Evolutionary conservation across 2,329 filamentous ascomycete genomes (phyloP).

Genomic region (Paraphaeosphaeria minitans): DNA sequence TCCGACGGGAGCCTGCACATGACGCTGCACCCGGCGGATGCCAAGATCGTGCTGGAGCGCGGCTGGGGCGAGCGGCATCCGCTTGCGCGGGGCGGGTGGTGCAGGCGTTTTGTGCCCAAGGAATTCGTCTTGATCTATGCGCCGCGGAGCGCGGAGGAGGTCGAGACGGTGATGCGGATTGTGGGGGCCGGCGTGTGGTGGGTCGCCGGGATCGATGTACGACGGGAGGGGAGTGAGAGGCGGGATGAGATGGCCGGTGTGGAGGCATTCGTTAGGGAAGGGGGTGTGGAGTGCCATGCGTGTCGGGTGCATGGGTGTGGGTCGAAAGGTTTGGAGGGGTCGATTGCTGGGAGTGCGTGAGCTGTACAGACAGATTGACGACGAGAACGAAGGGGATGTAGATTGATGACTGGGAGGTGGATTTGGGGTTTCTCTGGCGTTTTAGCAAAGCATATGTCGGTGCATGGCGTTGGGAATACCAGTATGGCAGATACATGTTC

Average conservation of each 20-base stretch:
- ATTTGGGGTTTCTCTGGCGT: neutral
- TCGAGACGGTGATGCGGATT: constrained; percentile 70
- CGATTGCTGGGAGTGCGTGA: constrained; percentile 33
- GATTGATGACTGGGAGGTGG: neutral
- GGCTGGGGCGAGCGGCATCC: constrained; percentile 78
- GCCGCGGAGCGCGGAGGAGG: constrained; percentile 70
- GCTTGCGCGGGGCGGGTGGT: constrained; percentile 69
- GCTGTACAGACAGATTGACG: neutral
- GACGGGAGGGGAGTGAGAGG: constrained; percentile 24
- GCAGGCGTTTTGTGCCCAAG: constrained; percentile 70
- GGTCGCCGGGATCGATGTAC: constrained; percentile 52
- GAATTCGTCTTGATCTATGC: constrained; percentile 86
- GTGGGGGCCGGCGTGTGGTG: constrained; percentile 78
- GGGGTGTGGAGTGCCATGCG: constrained; percentile 29
- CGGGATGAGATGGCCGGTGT: constrained; percentile 28
- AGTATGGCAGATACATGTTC: neutral
- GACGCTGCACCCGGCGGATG: constrained; percentile 79
- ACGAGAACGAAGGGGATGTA: neutral
- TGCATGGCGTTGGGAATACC: constrained; percentile 3
- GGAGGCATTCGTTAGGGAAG: constrained; percentile 25
- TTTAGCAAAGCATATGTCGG: constrained; percentile 3
- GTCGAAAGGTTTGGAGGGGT: constrained; percentile 26
- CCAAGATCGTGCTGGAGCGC: constrained; percentile 70
- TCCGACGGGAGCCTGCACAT: constrained; percentile 79
- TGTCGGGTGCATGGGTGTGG: constrained; percentile 35